A percentile compares a stretch with the other conserved stretches of the same genome.
Conservation (phyloP, 2,329 filamentous ascomycete species). For the Epichloe festucae region DNA sequence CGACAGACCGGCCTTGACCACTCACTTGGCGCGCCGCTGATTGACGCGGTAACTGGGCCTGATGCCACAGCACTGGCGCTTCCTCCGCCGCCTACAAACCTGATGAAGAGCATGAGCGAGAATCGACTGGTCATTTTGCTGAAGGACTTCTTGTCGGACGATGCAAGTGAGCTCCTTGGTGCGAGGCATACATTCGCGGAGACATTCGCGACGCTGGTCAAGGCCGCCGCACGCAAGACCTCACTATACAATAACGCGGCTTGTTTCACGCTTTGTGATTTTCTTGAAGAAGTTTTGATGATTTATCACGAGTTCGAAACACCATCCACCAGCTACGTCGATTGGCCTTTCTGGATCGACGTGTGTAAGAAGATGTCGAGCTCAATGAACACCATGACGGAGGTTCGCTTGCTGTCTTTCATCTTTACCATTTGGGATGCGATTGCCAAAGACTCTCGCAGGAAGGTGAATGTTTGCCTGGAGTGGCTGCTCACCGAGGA, state of each 20-base stretch:
- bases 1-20: slow-evolving; percentile 47
- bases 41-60: slow-evolving; percentile 35
- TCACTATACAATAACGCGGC: slow-evolving; percentile 72
- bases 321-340: slow-evolving; percentile 38
- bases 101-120: slow-evolving; percentile 72
- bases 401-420: slow-evolving; percentile 73
- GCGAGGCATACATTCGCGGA: slow-evolving; percentile 61
- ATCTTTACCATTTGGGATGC: slow-evolving; percentile 70
- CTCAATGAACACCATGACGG: slow-evolving; percentile 80
- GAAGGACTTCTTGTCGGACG: slow-evolving; percentile 58
- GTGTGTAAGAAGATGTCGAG: slow-evolving; percentile 68
- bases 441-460: slow-evolving; percentile 48
- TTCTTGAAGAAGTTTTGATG: slow-evolving; percentile 67
- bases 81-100: slow-evolving; percentile 52
- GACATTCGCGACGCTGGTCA: slow-evolving; percentile 60
- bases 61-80: slow-evolving; percentile 56
- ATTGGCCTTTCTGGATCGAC: slow-evolving; percentile 77
- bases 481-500: slow-evolving; percentile 63
- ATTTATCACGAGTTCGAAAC: slow-evolving; percentile 41
- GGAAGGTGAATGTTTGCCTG: slow-evolving; percentile 58
- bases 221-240: slow-evolving; percentile 59
- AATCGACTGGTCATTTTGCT: slow-evolving; percentile 74
- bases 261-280: slow-evolving; percentile 84
- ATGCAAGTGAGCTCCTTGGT: slow-evolving; percentile 22
- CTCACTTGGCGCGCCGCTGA: slow-evolving; percentile 26